phyloP scores from a whole-genome alignment of 2,329 filamentous ascomycete genomes.

The Cordyceps cicadae region DNA sequence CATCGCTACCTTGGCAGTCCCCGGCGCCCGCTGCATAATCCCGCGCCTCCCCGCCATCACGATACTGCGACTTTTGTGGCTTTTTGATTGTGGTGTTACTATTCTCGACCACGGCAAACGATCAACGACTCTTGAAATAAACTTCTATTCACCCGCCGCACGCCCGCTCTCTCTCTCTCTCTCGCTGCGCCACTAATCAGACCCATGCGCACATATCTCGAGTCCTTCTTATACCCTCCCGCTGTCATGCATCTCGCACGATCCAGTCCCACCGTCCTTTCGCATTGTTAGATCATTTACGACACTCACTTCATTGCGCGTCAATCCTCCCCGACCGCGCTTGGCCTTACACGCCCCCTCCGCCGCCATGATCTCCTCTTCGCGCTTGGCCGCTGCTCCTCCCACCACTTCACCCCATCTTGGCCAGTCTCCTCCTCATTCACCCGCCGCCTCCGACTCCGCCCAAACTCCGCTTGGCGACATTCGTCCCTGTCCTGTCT shows the following conservation, averaged over 20 bases:
- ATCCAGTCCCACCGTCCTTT: neutral
- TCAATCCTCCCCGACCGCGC: neutral
- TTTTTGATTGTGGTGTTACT: neutral
- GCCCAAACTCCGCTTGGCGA: neutral
- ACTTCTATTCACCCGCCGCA: neutral
- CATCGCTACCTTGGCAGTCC: neutral
- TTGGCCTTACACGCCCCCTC: neutral
- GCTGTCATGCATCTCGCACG: constrained; percentile 7
- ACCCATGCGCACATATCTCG: neutral
- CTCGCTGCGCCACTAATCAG: neutral
- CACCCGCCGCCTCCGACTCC: neutral
- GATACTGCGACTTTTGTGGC: neutral
- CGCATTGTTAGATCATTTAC: neutral
- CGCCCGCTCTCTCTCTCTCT: neutral
- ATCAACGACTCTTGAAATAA: neutral
- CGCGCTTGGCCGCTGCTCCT: neutral
- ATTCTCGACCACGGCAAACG: no score
- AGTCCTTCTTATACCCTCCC: neutral
- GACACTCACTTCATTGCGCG: neutral
- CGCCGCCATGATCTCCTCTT: neutral
- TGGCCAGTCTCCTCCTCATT: neutral
- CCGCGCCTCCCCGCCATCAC: neutral
- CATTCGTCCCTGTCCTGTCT: neutral
- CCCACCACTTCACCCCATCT: neutral
- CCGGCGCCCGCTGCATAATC: neutral